These are phyloP conservation scores for Xylaria sp. DNA, from an alignment of 2,329 filamentous ascomycete genomes.

Conservation along the genomic window DNA sequence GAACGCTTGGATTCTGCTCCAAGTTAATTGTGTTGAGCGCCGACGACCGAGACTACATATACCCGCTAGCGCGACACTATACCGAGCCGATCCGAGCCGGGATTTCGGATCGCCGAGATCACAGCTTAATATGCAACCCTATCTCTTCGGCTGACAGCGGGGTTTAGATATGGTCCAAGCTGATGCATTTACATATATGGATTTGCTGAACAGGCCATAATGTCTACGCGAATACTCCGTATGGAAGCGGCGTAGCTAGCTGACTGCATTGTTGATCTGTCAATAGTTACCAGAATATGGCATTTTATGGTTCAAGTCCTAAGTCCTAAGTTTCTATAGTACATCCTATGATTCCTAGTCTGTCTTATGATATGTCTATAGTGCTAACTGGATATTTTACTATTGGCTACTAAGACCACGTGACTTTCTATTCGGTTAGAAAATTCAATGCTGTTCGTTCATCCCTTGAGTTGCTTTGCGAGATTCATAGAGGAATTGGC, in stretches of 20 bases:
- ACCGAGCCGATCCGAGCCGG: constrained; percentile 21
- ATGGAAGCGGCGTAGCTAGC: not conserved
- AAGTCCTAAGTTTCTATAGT: not conserved
- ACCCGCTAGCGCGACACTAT: not conserved
- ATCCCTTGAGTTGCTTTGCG: too few species aligned
- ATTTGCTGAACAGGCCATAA: too few species aligned
- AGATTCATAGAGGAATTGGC: too few species aligned
- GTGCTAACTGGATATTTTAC: too few species aligned
- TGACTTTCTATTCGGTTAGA: too few species aligned
- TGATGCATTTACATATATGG: too few species aligned
- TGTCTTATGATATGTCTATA: not conserved
- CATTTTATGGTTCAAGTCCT: not conserved
- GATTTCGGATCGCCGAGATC: not conserved
- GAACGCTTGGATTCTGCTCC: not conserved
- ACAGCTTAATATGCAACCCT: not conserved
- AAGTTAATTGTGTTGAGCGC: not conserved
- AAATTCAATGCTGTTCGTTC: too few species aligned
- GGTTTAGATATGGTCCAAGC: too few species aligned
- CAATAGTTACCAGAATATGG: not conserved
- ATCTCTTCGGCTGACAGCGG: too few species aligned
- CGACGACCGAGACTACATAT: constrained; percentile 7
- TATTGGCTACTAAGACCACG: too few species aligned
- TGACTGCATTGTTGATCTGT: not conserved
- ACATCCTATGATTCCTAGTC: not conserved
- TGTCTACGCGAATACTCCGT: not conserved